A percentile compares a stretch with the other conserved stretches of the same genome.
Evolutionary conservation across 2,329 filamentous ascomycete genomes (phyloP).

Genomic region (Trichoderma breve): DNA sequence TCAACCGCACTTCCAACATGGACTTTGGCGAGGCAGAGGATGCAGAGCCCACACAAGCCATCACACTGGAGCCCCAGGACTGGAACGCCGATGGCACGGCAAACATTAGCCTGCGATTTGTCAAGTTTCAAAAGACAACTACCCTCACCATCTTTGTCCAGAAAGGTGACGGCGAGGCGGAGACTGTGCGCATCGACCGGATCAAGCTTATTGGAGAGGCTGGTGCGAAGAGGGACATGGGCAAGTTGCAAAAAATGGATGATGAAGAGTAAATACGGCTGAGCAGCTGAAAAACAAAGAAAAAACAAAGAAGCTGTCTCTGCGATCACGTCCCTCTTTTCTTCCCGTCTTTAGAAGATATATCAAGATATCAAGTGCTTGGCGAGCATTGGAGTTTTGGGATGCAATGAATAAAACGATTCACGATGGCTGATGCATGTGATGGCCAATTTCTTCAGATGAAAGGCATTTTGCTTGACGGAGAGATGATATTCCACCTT

Average conservation of each 20-base stretch:
- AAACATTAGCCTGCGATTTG: conserved; percentile 74
- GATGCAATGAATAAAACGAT: background rate
- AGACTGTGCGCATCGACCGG: conserved; percentile 81
- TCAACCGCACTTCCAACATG: conserved; percentile 84
- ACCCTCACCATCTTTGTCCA: conserved; percentile 86
- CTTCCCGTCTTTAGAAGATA: background rate
- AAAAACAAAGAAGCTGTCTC: background rate
- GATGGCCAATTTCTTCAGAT: background rate
- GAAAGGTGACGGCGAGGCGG: conserved; percentile 76
- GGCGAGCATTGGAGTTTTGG: conserved; percentile 9
- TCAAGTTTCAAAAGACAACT: conserved; percentile 95
- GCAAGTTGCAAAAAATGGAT: conserved; percentile 92
- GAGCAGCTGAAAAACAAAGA: background rate
- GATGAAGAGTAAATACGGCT: conserved; percentile 41
- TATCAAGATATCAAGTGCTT: background rate
- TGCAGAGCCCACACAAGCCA: conserved; percentile 73
- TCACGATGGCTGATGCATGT: background rate
- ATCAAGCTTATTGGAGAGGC: conserved; percentile 80
- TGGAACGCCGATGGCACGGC: conserved; percentile 81
- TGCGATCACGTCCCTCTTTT: background rate
- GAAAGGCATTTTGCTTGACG: background rate
- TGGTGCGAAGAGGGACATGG: conserved; percentile 88
- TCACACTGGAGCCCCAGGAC: conserved; percentile 70
- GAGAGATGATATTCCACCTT: background rate
- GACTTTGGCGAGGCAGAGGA: conserved; percentile 95